Evolutionary conservation across 73 alveolate genomes (phyloP).

Genomic region (Tetrahymena borealis): DNA sequence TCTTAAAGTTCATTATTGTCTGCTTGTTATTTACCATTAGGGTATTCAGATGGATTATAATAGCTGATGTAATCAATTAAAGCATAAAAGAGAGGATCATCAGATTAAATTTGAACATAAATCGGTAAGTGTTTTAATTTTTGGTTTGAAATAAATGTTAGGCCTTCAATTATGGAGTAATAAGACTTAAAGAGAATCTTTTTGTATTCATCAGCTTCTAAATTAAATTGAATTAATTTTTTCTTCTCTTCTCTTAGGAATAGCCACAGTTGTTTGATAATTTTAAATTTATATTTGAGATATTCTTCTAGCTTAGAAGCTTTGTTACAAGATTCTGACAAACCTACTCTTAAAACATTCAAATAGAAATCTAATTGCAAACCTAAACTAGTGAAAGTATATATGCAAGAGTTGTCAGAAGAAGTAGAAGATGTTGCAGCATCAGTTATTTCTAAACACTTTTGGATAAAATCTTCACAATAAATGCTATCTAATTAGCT

Average conservation of each 20-base stretch:
- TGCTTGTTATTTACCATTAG: background rate
- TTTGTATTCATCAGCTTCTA: background rate
- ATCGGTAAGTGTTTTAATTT: background rate
- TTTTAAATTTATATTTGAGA: background rate
- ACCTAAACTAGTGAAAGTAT: background rate
- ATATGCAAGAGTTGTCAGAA: background rate
- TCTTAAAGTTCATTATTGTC: background rate
- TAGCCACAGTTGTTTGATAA: background rate
- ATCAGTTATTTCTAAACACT: background rate
- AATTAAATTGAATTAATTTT: background rate
- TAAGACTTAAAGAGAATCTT: background rate
- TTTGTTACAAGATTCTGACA: background rate
- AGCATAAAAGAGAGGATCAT: background rate
- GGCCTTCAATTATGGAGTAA: background rate
- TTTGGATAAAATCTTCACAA: background rate
- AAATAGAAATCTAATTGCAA: background rate
- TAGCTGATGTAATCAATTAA: background rate
- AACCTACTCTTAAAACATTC: background rate
- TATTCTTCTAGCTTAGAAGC: background rate
- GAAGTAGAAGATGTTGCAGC: background rate
- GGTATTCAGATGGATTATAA: background rate
- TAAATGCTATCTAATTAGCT: background rate
- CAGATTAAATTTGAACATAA: background rate
- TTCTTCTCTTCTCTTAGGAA: background rate
- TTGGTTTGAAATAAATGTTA: background rate